Conservation (phyloP, 306 rosid species). For the Datisca glomerata region DNA sequence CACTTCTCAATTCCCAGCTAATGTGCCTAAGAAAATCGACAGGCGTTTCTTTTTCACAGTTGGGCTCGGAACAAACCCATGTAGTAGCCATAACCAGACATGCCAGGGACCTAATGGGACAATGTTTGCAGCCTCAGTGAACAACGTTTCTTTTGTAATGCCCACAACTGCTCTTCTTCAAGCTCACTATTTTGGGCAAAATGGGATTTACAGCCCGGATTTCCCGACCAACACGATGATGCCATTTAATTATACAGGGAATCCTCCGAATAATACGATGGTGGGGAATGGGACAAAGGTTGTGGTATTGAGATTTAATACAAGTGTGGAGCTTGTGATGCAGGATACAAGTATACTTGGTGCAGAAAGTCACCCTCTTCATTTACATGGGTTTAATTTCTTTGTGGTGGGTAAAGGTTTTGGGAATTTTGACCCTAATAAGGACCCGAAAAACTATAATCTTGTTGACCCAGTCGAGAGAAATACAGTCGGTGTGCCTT, state of each 20-base stretch:
- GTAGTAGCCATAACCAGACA: conserved; percentile 24
- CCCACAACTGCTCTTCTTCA: conserved; percentile 51
- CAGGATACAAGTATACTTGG: conserved; percentile 56
- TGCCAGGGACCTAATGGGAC: conserved; percentile 64
- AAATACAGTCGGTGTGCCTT: conserved; percentile 47
- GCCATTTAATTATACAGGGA: conserved; percentile 45
- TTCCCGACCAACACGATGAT: conserved; percentile 28
- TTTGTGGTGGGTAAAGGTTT: conserved; percentile 61
- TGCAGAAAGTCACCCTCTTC: conserved; percentile 54
- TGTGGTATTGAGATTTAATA: conserved; percentile 40
- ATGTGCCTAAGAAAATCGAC: conserved; percentile 54
- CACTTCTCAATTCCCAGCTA: conserved; percentile 35
- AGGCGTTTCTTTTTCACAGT: conserved; percentile 44
- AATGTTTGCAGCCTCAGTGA: conserved; percentile 60
- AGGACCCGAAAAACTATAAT: conserved; percentile 34
- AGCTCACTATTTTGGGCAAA: conserved; percentile 34
- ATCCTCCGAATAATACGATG: conserved; percentile 42
- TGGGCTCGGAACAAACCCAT: conserved; percentile 52
- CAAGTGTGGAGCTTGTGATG: conserved; percentile 42
- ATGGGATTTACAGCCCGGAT: conserved; percentile 24
- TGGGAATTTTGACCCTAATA: conserved; percentile 43
- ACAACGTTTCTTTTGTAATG: conserved; percentile 38
- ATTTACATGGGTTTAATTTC: conserved; percentile 61
- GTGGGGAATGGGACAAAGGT: conserved; percentile 53
- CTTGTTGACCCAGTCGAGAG: conserved; percentile 51